Base-by-base conservation (phyloP, 129 eudicot genomes). In the Ambrosia artemisiifolia region DNA sequence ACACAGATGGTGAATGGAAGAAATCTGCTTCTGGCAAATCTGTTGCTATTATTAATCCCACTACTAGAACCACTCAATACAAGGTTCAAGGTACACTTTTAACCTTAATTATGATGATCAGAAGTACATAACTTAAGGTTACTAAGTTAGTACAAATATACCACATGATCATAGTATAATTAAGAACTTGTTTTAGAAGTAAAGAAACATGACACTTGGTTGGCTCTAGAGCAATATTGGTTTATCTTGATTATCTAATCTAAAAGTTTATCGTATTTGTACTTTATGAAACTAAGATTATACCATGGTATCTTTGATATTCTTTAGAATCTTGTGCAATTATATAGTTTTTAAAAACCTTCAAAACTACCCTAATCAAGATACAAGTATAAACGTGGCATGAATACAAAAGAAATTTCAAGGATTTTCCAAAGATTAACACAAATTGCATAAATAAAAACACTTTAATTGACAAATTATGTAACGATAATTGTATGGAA, bases 1-100 rank as follows among this genome's bases (percentile, higher is more conserved):
- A 86, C 49, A 74, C 85, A 19, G 91, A 86, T 47, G 83, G 91
- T n/a, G 91, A 82, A 67, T 86, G 91, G 91, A 86, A 80, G 69
- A 59, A 53, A 36, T 86, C 91, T 20, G 53, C 81, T 51, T 86
- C 91, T 12, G 87, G 85, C 17, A 83, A 83, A 69, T 76, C 87
- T 64, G 91, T 86, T 68, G 77, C 91, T 43, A 86, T 83, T 78
- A 86, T 85, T 30, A 85, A 85, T 59, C 90, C 90, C 4, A 68
- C 85, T 20, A 85, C 90, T 2, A 79, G 84, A 65, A 85, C 84
- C 17, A 82, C 87, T 36, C 90, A 85, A 48, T 85, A 71, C 84
- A 85, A 78, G 81, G 90, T 85, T 70, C 90, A 85, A 85, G 90
- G 90, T 85, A 63, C 19, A 40, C 4, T 30, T 44, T 42, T 54